These are phyloP conservation scores for Miscanthus lutarioriparius DNA, from an alignment of 176 grass and related monocot genomes.

Conservation along the genomic window DNA sequence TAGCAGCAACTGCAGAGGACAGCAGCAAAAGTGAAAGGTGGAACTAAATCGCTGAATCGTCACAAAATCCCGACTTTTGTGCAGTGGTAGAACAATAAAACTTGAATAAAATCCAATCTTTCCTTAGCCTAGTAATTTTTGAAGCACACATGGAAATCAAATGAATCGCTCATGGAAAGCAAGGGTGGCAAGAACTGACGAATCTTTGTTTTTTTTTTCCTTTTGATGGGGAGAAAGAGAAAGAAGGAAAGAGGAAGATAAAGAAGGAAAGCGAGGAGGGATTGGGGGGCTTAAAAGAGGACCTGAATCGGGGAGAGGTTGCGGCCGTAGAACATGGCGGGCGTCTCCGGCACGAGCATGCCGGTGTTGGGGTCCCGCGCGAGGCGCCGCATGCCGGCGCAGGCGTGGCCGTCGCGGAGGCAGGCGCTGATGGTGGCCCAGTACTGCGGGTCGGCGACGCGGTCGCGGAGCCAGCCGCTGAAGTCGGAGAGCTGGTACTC, in stretches of 20 bases:
- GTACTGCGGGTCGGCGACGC: slow-evolving; percentile 67
- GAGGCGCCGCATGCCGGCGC: slow-evolving; percentile 40
- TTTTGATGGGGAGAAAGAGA: background rate
- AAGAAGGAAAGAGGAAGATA: no score
- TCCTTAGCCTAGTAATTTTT: background rate
- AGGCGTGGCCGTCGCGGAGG: slow-evolving; percentile 68
- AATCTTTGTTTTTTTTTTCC: background rate
- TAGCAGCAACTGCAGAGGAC: background rate
- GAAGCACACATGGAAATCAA: background rate
- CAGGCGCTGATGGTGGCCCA: slow-evolving; percentile 72
- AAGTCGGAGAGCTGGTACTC: slow-evolving; percentile 98
- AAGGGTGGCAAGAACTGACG: slow-evolving; percentile 14
- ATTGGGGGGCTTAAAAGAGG: background rate
- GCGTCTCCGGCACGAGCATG: slow-evolving; percentile 47
- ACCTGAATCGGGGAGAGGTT: slow-evolving; percentile 86
- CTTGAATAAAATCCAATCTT: slow-evolving; percentile 1
- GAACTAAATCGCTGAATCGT: background rate
- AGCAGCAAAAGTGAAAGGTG: background rate
- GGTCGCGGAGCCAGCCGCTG: slow-evolving; percentile 69
- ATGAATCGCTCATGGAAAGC: slow-evolving; percentile 10
- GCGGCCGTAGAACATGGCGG: slow-evolving; percentile 58
- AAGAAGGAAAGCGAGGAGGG: background rate
- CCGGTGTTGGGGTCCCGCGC: slow-evolving; percentile 61
- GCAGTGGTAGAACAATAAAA: background rate
- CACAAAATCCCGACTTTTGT: background rate